Evolutionary conservation across 2,329 filamentous ascomycete species (phyloP).

Genomic region (Cercospora berteroae): DNA sequence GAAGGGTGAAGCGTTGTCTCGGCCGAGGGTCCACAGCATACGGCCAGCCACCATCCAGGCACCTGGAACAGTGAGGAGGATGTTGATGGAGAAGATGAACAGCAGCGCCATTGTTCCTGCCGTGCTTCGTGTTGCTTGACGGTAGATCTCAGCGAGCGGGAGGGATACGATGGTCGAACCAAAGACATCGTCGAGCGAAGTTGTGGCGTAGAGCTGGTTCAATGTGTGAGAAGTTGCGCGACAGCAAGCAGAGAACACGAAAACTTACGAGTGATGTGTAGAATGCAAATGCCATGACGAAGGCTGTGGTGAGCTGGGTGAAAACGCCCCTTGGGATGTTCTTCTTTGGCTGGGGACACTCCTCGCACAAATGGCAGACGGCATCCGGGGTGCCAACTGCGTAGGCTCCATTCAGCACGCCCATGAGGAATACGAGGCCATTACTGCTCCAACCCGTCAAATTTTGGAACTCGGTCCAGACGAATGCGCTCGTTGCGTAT

Average conservation of each 20-base stretch:
- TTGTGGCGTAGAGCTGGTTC: slow-evolving; percentile 55
- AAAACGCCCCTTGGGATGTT: slow-evolving; percentile 57
- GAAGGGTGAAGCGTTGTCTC: slow-evolving; percentile 58
- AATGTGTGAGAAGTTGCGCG: not conserved
- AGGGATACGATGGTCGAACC: slow-evolving; percentile 42
- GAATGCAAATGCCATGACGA: slow-evolving; percentile 52
- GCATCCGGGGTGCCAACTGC: slow-evolving; percentile 64
- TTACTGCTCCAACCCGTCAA: slow-evolving; percentile 46
- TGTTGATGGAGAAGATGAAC: slow-evolving; percentile 51
- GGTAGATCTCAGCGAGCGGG: slow-evolving; percentile 66
- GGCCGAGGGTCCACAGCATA: slow-evolving; percentile 61
- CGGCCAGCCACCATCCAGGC: slow-evolving; percentile 62
- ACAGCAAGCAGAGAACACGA: not conserved
- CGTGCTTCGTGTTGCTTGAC: slow-evolving; percentile 45
- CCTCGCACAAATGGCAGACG: slow-evolving; percentile 63
- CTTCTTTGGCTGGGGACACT: slow-evolving; percentile 53
- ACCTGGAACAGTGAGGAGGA: slow-evolving; percentile 54
- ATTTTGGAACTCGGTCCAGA: slow-evolving; percentile 47
- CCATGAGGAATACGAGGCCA: slow-evolving; percentile 61
- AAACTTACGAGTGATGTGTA: slow-evolving; percentile 34
- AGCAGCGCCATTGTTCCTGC: slow-evolving; percentile 46
- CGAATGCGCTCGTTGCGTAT: slow-evolving; percentile 40
- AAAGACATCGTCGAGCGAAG: slow-evolving; percentile 56
- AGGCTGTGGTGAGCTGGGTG: slow-evolving; percentile 52
- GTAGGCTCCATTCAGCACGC: slow-evolving; percentile 65